A percentile compares a stretch with the other conserved stretches of the same genome.
phyloP scores from a whole-genome alignment of 352 stramenopile species.

The Phytopythium kandeliae region DNA sequence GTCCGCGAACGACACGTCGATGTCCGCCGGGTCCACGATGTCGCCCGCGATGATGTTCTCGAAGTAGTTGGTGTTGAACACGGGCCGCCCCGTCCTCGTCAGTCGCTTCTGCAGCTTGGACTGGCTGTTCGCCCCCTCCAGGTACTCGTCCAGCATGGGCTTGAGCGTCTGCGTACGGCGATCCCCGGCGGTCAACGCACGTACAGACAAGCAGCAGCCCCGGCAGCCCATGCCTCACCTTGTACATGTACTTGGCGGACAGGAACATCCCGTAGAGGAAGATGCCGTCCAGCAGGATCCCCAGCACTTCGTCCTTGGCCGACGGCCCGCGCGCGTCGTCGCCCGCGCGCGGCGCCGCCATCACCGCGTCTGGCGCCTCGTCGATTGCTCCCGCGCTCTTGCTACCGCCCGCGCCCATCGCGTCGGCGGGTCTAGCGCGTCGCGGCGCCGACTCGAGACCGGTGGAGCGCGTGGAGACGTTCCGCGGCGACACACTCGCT shows the following conservation, averaged over 20 bases:
- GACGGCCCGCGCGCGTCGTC: slow-evolving; percentile 15
- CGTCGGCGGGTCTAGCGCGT: background rate
- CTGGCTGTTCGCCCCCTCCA: slow-evolving; percentile 46
- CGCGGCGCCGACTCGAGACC: background rate
- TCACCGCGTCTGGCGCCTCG: slow-evolving; percentile 7
- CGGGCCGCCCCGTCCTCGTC: slow-evolving; percentile 45
- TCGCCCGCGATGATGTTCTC: slow-evolving; percentile 91
- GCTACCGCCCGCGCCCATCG: slow-evolving; percentile 53
- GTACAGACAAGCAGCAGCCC: background rate
- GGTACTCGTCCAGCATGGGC: slow-evolving; percentile 82
- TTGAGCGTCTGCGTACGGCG: slow-evolving; percentile 46
- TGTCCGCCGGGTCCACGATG: slow-evolving; percentile 92
- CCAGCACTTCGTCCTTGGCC: slow-evolving; percentile 55
- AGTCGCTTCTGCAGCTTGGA: slow-evolving; percentile 74
- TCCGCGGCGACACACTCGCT: no score
- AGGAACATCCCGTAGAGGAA: slow-evolving; percentile 84
- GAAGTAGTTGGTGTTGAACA: slow-evolving; percentile 83
- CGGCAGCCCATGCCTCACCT: slow-evolving; percentile 22
- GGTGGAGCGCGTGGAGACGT: background rate
- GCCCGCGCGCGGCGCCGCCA: background rate
- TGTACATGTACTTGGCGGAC: slow-evolving; percentile 80
- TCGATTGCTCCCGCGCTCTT: slow-evolving; percentile 32
- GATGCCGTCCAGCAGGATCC: slow-evolving; percentile 69
- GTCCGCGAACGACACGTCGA: slow-evolving; percentile 91
- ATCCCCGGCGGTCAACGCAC: background rate